Conservation (phyloP, 129 eudicot genomes). For the Daucus carota region DNA sequence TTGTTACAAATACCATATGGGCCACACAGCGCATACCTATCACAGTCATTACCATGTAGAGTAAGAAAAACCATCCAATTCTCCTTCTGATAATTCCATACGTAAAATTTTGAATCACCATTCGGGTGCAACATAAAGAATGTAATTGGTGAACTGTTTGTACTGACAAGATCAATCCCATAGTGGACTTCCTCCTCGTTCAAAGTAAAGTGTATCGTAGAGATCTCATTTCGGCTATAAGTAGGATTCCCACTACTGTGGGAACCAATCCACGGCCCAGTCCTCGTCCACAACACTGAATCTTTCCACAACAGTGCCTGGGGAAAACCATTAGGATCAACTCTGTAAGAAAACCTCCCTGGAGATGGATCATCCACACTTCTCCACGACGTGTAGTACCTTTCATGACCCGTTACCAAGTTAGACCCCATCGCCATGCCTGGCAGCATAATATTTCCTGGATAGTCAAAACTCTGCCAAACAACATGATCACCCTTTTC, state of each 20-base stretch:
- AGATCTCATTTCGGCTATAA: neutral
- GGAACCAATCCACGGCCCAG: conserved; percentile 2
- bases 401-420: neutral
- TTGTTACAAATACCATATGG: conserved; percentile 15
- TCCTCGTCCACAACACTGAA: neutral
- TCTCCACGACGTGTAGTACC: neutral
- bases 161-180: neutral
- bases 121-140: neutral
- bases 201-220: neutral
- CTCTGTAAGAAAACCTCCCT: neutral
- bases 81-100: neutral
- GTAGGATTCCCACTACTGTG: neutral
- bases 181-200: conserved; percentile 1
- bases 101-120: neutral
- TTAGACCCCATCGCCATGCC: neutral
- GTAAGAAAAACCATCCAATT: neutral
- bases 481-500: neutral
- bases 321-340: neutral
- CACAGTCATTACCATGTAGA: neutral
- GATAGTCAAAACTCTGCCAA: neutral
- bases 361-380: neutral
- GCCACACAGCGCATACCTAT: conserved; percentile 18
- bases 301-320: neutral
- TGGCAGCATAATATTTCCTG: neutral
- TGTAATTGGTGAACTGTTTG: neutral